phyloP scores from a whole-genome alignment of 352 stramenopile species.

The Pythium myriotylum region DNA sequence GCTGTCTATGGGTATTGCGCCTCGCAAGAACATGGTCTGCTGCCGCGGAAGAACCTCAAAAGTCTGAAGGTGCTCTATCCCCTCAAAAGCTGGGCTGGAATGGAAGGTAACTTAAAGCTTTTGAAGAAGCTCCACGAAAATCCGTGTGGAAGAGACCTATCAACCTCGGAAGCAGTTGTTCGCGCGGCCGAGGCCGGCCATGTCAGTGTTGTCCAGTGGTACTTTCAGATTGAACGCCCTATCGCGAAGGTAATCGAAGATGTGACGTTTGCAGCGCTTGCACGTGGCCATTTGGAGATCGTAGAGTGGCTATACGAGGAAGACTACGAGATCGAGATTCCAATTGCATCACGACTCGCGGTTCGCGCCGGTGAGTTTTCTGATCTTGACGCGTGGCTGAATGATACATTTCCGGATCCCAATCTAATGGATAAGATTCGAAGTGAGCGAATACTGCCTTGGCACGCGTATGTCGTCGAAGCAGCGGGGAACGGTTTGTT shows the following conservation, averaged over 20 bases:
- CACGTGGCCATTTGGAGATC: conserved; percentile 16
- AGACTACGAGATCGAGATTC: conserved; percentile 4
- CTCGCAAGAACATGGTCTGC: conserved; percentile 6
- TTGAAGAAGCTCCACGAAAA: conserved; percentile 4
- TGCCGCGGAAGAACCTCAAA: conserved; percentile 7
- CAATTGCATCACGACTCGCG: not conserved
- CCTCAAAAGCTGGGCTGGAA: conserved; percentile 14
- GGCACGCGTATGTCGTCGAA: conserved; percentile 2
- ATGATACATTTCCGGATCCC: conserved; percentile 6
- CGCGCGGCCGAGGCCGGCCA: conserved; percentile 20
- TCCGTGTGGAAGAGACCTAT: not conserved
- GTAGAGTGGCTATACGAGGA: conserved; percentile 16
- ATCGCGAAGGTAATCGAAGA: not conserved
- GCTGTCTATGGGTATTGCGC: conserved; percentile 9
- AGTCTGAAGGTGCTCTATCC: conserved; percentile 10
- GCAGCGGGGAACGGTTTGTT: conserved; percentile 4
- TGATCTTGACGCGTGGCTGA: conserved; percentile 1
- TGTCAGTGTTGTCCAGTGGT: conserved; percentile 19
- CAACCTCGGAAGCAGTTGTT: conserved; percentile 11
- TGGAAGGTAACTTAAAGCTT: conserved; percentile 8
- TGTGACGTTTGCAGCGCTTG: not conserved
- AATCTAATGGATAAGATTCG: not conserved
- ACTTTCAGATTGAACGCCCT: conserved; percentile 7
- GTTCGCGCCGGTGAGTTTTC: not conserved
- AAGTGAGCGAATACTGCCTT: not conserved